Evolutionary conservation across 2,329 filamentous ascomycete species (phyloP).

Genomic region (Davidsoniella virescens): DNA sequence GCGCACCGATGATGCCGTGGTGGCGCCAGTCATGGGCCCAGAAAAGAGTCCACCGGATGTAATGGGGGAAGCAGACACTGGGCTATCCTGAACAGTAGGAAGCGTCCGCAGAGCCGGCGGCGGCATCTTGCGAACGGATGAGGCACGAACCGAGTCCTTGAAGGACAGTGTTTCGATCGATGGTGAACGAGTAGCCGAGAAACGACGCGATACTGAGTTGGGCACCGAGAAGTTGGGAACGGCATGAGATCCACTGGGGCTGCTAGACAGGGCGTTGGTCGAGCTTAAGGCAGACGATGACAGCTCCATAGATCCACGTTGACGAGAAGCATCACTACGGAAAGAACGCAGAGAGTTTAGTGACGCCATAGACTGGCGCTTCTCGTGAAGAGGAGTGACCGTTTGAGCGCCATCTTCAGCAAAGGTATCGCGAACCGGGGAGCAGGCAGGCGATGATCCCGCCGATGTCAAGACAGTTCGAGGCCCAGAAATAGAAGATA

Average conservation of each 20-base stretch:
- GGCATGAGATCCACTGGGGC: background rate
- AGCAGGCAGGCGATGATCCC: conserved; percentile 39
- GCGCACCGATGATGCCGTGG: background rate
- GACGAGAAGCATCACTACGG: conserved; percentile 18
- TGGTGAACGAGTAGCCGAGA: conserved; percentile 9
- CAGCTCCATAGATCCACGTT: conserved; percentile 4
- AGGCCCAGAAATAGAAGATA: conserved; percentile 36
- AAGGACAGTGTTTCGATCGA: conserved; percentile 8
- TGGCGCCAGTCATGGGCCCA: background rate
- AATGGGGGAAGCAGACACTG: conserved; percentile 1
- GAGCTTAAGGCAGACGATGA: too few relatives aligned
- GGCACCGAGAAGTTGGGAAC: conserved; percentile 13
- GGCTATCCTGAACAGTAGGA: conserved; percentile 7
- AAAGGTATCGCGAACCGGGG: conserved; percentile 38
- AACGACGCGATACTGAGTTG: conserved; percentile 5
- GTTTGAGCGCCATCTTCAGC: conserved; percentile 17
- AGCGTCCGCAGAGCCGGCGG: conserved; percentile 4
- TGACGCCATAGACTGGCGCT: conserved; percentile 35
- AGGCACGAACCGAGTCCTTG: conserved; percentile 5
- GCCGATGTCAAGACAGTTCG: conserved; percentile 43
- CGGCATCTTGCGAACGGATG: conserved; percentile 4
- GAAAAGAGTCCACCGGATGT: background rate
- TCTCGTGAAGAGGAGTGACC: conserved; percentile 32
- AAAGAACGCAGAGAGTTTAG: conserved; percentile 23
- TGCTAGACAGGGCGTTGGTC: background rate